These are phyloP conservation scores for Parasarocladium wereldwijsianum DNA, from an alignment of 2,329 filamentous ascomycete species.

Conservation along the genomic window DNA sequence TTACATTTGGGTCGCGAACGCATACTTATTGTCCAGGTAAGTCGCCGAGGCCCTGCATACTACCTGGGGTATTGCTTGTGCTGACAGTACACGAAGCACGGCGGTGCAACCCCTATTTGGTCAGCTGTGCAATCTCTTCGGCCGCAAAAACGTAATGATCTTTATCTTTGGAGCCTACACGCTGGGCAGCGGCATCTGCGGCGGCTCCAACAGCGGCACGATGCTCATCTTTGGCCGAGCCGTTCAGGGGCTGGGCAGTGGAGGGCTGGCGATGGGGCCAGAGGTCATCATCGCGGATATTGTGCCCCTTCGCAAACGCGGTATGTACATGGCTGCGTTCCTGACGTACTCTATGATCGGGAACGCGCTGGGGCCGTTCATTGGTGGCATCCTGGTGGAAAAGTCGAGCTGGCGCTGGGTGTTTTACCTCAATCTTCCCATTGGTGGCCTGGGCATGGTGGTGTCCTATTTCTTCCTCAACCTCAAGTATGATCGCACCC, in stretches of 20 bases:
- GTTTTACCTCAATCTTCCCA: slow-evolving; percentile 25
- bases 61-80: not conserved
- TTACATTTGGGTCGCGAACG: slow-evolving; percentile 16
- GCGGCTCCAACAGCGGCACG: slow-evolving; percentile 20
- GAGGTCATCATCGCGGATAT: slow-evolving; percentile 25
- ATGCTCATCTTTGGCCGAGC: slow-evolving; percentile 27
- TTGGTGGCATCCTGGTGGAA: slow-evolving; percentile 5
- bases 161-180: slow-evolving; percentile 3
- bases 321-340: slow-evolving; percentile 23
- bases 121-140: slow-evolving; percentile 12
- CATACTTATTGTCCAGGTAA: slow-evolving; percentile 10
- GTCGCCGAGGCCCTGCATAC: no score
- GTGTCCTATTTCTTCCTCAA: slow-evolving; percentile 10
- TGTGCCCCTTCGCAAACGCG: slow-evolving; percentile 30
- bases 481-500: slow-evolving; percentile 7
- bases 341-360: slow-evolving; percentile 19
- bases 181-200: slow-evolving; percentile 18
- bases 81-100: no score
- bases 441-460: slow-evolving; percentile 10
- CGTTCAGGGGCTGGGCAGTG: slow-evolving; percentile 26
- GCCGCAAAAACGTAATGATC: slow-evolving; percentile 10
- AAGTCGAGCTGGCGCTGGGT: slow-evolving; percentile 4
- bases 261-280: slow-evolving; percentile 16
- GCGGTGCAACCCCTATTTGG: slow-evolving; percentile 9
- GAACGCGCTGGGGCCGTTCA: slow-evolving; percentile 9